Percentiles rank a stretch among this genome's conserved stretches.
Evolutionary conservation across 768 basidiomycete species (phyloP).

Genomic region (Boletus subcaerulescens): DNA sequence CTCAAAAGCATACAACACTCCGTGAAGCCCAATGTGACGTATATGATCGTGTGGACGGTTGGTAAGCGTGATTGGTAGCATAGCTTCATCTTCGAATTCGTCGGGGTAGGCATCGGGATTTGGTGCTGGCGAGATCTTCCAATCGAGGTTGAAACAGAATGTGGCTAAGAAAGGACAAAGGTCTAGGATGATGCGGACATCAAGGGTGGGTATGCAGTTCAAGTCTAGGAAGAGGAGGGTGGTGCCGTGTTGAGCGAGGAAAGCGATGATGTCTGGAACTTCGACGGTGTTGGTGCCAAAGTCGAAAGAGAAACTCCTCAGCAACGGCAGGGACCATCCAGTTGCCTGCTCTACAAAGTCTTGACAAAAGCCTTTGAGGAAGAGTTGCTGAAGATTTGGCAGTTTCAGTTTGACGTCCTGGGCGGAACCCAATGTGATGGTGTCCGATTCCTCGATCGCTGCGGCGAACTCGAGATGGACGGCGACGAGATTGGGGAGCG

Average conservation of each 20-base stretch:
- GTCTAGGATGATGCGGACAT: slow-evolving; percentile 58
- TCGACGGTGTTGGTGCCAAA: slow-evolving; percentile 36
- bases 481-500: slow-evolving; percentile 54
- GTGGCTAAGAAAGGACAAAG: slow-evolving; percentile 59
- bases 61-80: slow-evolving; percentile 39
- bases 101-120: slow-evolving; percentile 17
- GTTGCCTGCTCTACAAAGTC: slow-evolving; percentile 69
- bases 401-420: slow-evolving; percentile 52
- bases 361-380: slow-evolving; percentile 55
- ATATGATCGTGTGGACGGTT: slow-evolving; percentile 56
- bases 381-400: slow-evolving; percentile 58
- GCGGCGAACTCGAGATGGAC: slow-evolving; percentile 51
- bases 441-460: slow-evolving; percentile 37
- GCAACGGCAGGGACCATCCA: slow-evolving; percentile 63
- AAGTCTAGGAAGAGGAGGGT: slow-evolving; percentile 64
- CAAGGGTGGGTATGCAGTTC: slow-evolving; percentile 52
- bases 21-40: slow-evolving; percentile 64
- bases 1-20: slow-evolving; percentile 66
- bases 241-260: slow-evolving; percentile 57
- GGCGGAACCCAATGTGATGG: slow-evolving; percentile 58
- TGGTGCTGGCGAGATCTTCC: slow-evolving; percentile 43
- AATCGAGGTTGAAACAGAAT: slow-evolving; percentile 75
- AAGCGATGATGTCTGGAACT: slow-evolving; percentile 56
- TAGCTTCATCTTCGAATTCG: slow-evolving; percentile 25
- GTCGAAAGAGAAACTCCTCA: slow-evolving; percentile 57